phyloP scores from a whole-genome alignment of 179 eudicot genomes.

The Patellifolia procumbens region DNA sequence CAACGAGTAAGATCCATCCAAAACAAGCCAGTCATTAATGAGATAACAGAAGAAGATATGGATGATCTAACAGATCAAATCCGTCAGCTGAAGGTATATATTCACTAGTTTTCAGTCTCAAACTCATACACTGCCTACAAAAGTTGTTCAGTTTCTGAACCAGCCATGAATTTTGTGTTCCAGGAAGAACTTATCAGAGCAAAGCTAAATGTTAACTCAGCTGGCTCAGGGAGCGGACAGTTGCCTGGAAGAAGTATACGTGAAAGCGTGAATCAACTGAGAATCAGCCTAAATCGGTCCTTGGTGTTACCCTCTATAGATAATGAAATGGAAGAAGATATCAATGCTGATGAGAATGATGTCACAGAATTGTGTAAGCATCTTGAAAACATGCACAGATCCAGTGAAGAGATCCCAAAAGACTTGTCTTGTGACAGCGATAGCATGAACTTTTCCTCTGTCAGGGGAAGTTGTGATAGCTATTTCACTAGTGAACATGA shows the following conservation, averaged over 20 bases:
- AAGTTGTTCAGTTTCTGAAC: neutral
- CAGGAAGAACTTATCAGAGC: slow-evolving; percentile 95
- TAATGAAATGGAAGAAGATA: slow-evolving; percentile 55
- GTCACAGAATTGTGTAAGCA: slow-evolving; percentile 63
- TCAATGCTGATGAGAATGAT: slow-evolving; percentile 61
- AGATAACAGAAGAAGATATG: slow-evolving; percentile 94
- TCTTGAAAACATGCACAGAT: slow-evolving; percentile 51
- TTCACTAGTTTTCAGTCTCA: neutral
- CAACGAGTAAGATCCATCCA: slow-evolving; percentile 57
- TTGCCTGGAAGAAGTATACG: slow-evolving; percentile 56
- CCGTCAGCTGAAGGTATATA: slow-evolving; percentile 86
- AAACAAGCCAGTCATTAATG: slow-evolving; percentile 85
- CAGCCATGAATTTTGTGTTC: slow-evolving; percentile 5
- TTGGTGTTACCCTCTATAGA: slow-evolving; percentile 65
- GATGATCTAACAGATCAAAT: slow-evolving; percentile 88
- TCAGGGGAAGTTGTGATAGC: slow-evolving; percentile 65
- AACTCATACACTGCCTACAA: neutral
- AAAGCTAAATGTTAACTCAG: slow-evolving; percentile 52
- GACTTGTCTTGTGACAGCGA: slow-evolving; percentile 46
- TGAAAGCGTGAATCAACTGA: slow-evolving; percentile 76
- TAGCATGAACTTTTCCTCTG: slow-evolving; percentile 48
- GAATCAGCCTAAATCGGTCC: slow-evolving; percentile 86
- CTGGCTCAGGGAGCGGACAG: slow-evolving; percentile 40
- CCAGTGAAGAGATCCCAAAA: slow-evolving; percentile 47
- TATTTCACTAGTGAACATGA: slow-evolving; percentile 77